These are phyloP conservation scores for Pleurotus cornucopiae DNA, from an alignment of 768 basidiomycete genomes.

Conservation along the genomic window DNA sequence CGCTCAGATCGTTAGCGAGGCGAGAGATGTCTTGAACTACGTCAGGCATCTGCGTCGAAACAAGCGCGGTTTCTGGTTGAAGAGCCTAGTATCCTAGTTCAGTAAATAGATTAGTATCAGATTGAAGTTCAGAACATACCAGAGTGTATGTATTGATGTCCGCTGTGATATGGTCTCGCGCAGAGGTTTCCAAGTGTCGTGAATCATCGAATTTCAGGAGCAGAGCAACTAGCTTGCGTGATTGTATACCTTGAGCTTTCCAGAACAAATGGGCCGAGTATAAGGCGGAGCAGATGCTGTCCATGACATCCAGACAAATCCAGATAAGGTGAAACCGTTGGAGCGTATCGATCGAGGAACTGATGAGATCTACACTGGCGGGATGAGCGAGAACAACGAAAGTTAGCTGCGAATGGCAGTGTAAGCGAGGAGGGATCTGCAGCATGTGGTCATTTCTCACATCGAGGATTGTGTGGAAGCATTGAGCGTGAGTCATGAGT, in stretches of 20 bases:
- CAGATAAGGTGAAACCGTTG: slow-evolving; percentile 69
- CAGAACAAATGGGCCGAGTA: slow-evolving; percentile 59
- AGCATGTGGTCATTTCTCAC: slow-evolving; percentile 32
- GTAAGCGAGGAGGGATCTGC: slow-evolving; percentile 2
- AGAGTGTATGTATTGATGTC: slow-evolving; percentile 61
- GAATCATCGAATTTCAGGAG: slow-evolving; percentile 64
- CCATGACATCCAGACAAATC: slow-evolving; percentile 69
- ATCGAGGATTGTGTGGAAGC: slow-evolving; percentile 67
- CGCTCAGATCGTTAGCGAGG: slow-evolving; percentile 54
- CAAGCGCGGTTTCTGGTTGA: slow-evolving; percentile 36
- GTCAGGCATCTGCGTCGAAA: slow-evolving; percentile 35
- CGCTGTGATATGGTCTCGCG: slow-evolving; percentile 54
- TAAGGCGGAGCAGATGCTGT: slow-evolving; percentile 52
- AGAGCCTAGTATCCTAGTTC: slow-evolving; percentile 33
- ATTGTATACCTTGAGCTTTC: slow-evolving; percentile 63
- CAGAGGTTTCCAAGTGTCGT: slow-evolving; percentile 46
- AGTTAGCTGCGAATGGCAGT: slow-evolving; percentile 36
- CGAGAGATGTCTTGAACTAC: slow-evolving; percentile 62
- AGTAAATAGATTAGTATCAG: background rate
- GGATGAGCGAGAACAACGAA: slow-evolving; percentile 51
- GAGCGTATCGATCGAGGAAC: slow-evolving; percentile 66
- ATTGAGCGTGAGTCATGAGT: slow-evolving; percentile 57
- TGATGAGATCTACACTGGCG: slow-evolving; percentile 46
- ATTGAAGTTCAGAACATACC: slow-evolving; percentile 32
- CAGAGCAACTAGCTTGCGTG: slow-evolving; percentile 57